Evolutionary conservation across 345 rosid genomes (phyloP).

Genomic region (Eutrema yunnanense): DNA sequence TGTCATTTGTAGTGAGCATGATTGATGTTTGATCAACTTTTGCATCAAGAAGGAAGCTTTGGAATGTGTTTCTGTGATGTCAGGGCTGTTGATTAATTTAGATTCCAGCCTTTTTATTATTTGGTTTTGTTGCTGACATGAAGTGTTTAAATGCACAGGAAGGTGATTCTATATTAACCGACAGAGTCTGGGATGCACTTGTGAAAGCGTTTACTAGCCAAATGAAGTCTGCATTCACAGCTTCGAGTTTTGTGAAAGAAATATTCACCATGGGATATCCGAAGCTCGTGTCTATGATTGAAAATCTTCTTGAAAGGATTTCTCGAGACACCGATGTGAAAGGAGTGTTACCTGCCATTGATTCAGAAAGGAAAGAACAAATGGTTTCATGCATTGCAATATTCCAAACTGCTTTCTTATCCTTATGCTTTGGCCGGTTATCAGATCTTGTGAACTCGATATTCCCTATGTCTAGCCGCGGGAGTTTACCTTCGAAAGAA

Average conservation of each 20-base stretch:
- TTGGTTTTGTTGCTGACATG: constrained; percentile 19
- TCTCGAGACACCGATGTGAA: constrained; percentile 76
- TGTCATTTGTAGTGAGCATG: neutral
- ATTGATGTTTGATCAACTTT: neutral
- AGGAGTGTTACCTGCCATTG: constrained; percentile 85
- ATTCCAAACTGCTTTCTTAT: constrained; percentile 90
- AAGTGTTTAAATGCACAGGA: constrained; percentile 45
- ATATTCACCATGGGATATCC: constrained; percentile 90
- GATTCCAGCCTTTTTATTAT: neutral
- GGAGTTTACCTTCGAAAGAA: constrained; percentile 88
- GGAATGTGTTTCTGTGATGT: neutral
- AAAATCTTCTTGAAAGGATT: constrained; percentile 85
- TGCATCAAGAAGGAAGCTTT: neutral
- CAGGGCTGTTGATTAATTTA: neutral
- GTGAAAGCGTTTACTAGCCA: constrained; percentile 87
- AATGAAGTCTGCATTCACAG: constrained; percentile 93
- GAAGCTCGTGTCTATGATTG: constrained; percentile 74
- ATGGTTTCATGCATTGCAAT: constrained; percentile 72
- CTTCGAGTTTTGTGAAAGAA: constrained; percentile 97
- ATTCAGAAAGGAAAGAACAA: constrained; percentile 66
- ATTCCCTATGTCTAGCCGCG: constrained; percentile 91
- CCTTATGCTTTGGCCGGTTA: constrained; percentile 67
- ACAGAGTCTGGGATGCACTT: constrained; percentile 93
- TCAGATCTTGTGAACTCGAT: constrained; percentile 84
- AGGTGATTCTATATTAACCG: constrained; percentile 75